Conservation (phyloP, 164 flowering plant species). For the Euptelea pleiosperma region DNA sequence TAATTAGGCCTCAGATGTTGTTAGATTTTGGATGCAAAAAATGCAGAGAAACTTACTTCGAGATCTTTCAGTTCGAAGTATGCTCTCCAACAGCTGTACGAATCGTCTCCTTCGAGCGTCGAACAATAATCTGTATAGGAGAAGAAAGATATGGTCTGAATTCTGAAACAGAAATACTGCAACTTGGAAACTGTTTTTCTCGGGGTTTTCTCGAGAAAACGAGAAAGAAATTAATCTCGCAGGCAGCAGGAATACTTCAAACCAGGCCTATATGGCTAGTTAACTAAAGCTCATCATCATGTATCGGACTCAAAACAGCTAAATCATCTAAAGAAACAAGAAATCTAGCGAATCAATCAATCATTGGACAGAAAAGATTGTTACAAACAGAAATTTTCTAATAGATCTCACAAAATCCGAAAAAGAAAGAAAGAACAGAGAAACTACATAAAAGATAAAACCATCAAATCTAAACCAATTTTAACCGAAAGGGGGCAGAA, state of each 20-base stretch:
- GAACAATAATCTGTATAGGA: conserved; percentile 68
- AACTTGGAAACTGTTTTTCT: too few species aligned
- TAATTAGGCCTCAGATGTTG: neutral
- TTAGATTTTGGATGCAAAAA: neutral
- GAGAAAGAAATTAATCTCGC: neutral
- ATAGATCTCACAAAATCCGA: too few species aligned
- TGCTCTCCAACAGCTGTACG: conserved; percentile 79
- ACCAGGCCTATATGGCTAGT: too few species aligned
- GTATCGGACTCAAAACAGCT: too few species aligned
- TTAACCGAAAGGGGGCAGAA: neutral
- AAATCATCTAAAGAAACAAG: neutral
- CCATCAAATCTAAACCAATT: neutral
- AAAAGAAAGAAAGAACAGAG: neutral
- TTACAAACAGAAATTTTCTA: too few species aligned
- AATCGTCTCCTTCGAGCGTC: conserved; percentile 77
- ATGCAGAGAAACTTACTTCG: conserved; percentile 44
- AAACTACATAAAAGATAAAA: too few species aligned
- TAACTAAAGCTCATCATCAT: too few species aligned
- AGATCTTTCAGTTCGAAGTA: conserved; percentile 84
- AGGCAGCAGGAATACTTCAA: too few species aligned
- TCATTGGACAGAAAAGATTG: too few species aligned
- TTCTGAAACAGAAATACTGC: too few species aligned
- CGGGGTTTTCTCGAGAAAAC: too few species aligned
- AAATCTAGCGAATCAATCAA: neutral
- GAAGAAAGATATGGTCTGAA: too few species aligned